Conservation (phyloP, 495 filamentous ascomycete species). For the Trichoderma gamsii region DNA sequence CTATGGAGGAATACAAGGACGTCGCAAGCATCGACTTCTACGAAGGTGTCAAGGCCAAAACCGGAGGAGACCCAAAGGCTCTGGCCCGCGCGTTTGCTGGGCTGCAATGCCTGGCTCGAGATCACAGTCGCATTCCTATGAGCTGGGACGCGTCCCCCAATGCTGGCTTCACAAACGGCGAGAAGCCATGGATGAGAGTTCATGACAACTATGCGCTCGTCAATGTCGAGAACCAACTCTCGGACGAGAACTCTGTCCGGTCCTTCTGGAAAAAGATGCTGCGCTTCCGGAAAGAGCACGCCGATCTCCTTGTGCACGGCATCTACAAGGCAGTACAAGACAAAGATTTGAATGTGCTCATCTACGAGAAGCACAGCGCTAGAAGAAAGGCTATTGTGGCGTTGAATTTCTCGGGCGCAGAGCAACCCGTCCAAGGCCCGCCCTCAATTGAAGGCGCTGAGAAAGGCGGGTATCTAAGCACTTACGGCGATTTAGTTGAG, state of each 20-base stretch:
- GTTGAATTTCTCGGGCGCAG: no score
- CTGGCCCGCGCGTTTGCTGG: conserved; percentile 34
- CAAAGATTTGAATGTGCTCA: no score
- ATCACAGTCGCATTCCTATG: conserved; percentile 57
- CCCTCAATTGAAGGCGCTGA: no score
- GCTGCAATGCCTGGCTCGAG: conserved; percentile 48
- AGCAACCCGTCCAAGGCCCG: no score
- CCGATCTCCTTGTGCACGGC: conserved; percentile 57
- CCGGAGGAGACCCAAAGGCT: conserved; percentile 47
- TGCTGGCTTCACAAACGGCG: conserved; percentile 42
- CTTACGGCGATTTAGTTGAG: no score
- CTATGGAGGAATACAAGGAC: conserved; percentile 43
- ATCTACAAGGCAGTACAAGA: no score
- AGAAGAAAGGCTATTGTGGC: no score
- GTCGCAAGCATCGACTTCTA: conserved; percentile 7
- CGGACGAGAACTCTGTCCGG: conserved; percentile 32
- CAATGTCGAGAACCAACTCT: no score
- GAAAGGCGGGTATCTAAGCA: no score
- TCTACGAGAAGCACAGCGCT: no score
- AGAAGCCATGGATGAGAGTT: conserved; percentile 48
- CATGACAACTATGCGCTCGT: no score
- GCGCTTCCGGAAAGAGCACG: conserved; percentile 40
- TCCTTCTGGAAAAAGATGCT: conserved; percentile 43
- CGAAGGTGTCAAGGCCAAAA: conserved; percentile 62
- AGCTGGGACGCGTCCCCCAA: conserved; percentile 51